A percentile compares a stretch with the other conserved stretches of the same genome.
Conservation (phyloP, 306 rosid species). For the Cucumis cinereus region DNA sequence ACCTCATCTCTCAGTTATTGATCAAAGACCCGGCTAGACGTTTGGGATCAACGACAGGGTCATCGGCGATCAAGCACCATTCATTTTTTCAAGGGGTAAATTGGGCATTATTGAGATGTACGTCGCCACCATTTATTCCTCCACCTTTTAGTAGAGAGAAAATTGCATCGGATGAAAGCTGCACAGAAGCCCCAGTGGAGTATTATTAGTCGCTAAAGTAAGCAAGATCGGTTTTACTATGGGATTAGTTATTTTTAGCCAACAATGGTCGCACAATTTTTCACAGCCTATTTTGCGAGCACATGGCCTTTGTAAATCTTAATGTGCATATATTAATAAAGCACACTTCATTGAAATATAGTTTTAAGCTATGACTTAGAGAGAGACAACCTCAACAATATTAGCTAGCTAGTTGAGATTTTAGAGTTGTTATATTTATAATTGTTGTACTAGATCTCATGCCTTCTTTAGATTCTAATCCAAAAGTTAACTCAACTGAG, state of each 20-base stretch:
- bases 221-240: neutral
- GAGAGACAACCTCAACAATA: neutral
- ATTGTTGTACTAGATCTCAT: neutral
- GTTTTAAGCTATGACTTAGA: neutral
- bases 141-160: conserved; percentile 39
- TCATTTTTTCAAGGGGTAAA: conserved; percentile 51
- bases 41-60: conserved; percentile 54
- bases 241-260: neutral
- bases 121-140: conserved; percentile 46
- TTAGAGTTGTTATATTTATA: neutral
- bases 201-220: conserved; percentile 29
- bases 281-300: conserved; percentile 2
- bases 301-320: conserved; percentile 9
- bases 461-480: neutral
- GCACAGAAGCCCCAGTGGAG: conserved; percentile 43
- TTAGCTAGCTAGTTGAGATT: neutral
- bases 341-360: neutral
- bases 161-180: conserved; percentile 35
- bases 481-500: neutral
- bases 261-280: neutral
- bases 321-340: conserved; percentile 10
- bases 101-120: conserved; percentile 69
- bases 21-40: conserved; percentile 55
- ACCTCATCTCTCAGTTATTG: conserved; percentile 44
- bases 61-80: conserved; percentile 43